A percentile compares a stretch with the other conserved stretches of the same genome.
These are phyloP conservation scores for Kurtzmaniella fragi DNA, from an alignment of 805 yeast species.

Conservation along the genomic window DNA sequence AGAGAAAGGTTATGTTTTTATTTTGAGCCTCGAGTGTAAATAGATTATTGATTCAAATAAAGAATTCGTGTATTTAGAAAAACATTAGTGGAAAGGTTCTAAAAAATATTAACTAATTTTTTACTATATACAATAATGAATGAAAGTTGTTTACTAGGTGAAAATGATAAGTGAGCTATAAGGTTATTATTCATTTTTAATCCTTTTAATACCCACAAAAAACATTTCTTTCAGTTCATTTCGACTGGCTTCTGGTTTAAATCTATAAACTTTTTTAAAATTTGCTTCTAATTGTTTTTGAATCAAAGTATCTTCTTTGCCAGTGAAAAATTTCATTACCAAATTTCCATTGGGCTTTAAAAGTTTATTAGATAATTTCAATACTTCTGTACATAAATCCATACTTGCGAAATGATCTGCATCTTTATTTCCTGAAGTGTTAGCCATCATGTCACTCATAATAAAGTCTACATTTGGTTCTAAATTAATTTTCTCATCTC, in stretches of 20 bases:
- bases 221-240: constrained; percentile 78
- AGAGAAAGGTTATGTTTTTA: too few species aligned
- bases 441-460: constrained; percentile 87
- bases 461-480: constrained; percentile 30
- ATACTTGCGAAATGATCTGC: constrained; percentile 82
- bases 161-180: too few species aligned
- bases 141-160: too few species aligned
- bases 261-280: constrained; percentile 60
- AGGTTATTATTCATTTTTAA: constrained; percentile 9
- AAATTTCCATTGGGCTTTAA: constrained; percentile 66
- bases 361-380: constrained; percentile 68
- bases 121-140: too few species aligned
- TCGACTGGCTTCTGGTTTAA: constrained; percentile 80
- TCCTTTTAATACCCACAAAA: constrained; percentile 61
- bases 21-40: too few species aligned
- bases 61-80: too few species aligned
- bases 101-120: too few species aligned
- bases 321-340: constrained; percentile 82
- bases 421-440: constrained; percentile 77
- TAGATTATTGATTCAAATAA: too few species aligned
- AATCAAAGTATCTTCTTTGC: constrained; percentile 67
- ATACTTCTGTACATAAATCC: constrained; percentile 90
- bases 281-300: constrained; percentile 52
- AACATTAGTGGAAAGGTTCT: too few species aligned
- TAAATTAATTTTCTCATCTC: constrained; percentile 12